phyloP scores from a whole-genome alignment of 78 protist species.

The Salpingoeca rosetta region DNA sequence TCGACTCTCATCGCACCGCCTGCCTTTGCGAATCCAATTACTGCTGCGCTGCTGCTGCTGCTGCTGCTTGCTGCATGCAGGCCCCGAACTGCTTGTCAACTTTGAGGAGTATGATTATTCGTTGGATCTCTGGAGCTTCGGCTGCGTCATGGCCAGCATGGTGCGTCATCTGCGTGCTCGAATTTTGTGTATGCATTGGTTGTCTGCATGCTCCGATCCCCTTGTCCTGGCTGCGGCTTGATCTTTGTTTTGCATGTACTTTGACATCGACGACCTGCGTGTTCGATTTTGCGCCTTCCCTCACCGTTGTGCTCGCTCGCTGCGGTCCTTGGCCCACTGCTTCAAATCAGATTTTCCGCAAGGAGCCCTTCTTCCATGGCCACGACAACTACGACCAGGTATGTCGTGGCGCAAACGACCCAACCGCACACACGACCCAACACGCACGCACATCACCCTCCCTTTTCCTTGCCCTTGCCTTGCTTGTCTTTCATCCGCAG shows the following conservation, averaged over 20 bases:
- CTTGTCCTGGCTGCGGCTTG: too few species aligned
- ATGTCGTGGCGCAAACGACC: background rate
- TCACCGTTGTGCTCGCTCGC: too few species aligned
- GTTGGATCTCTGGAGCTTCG: slow-evolving; percentile 96
- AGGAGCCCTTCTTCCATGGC: slow-evolving; percentile 99
- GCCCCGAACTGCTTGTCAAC: slow-evolving; percentile 94
- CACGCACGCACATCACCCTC: background rate
- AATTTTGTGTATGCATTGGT: too few species aligned
- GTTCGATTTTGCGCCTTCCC: background rate
- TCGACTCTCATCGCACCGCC: too few species aligned
- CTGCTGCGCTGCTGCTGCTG: too few species aligned
- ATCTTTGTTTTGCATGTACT: too few species aligned
- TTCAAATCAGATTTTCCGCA: slow-evolving; percentile 65
- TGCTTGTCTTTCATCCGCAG: background rate
- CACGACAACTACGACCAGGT: slow-evolving; percentile 94
- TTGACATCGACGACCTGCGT: too few species aligned
- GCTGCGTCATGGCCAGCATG: slow-evolving; percentile 97
- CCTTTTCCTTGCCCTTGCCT: background rate
- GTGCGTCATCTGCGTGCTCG: slow-evolving; percentile 2
- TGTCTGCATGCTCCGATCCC: background rate
- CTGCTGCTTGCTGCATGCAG: too few species aligned
- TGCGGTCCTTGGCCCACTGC: background rate
- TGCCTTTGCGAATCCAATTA: too few species aligned
- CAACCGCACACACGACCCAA: too few species aligned
- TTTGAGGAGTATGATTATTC: slow-evolving; percentile 92